Evolutionary conservation across 305 asterid genomes (phyloP), one percentile per base, ranked within the genome.

Genomic region (Rubia peregrina): DNA sequence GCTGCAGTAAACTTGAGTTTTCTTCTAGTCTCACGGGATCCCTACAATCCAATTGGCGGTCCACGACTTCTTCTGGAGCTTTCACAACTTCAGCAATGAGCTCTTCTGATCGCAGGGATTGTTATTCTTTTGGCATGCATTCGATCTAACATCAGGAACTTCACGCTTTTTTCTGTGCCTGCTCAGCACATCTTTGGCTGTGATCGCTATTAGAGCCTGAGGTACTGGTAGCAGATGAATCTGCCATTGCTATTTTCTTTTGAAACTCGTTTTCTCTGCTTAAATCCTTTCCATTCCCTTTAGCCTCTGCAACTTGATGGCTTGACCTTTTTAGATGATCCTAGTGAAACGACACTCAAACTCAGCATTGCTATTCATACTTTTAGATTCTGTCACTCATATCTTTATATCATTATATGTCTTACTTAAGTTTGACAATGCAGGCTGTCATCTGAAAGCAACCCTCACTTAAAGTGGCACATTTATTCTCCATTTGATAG

Each of bases 1-100:
- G 93, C 86, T 56, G 88, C 86, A 17, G 85, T 89, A 78, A 89
- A 85, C 86, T 85, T 85, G 73, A 87, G 90, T 67, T 84, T 90
- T 75, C 73, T 84, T 67, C 83, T 89, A 73, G 71, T 84, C 78
- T 87, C 90, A 55, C 21, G 79, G 53, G 77, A 30, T 73, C 83
- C 60, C 77, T 75, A 75, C 68, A 71, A 75, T 77, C 71, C 66
- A 80, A 64, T 49, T 74, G 76, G 61, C 44, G 80, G 9, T 10
- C 61, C 36, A 56, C 6, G 10, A 10, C 72, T 68, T 62, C 77
- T 60, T 72, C 56, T 42, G 73, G 65, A 72, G 61, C 24, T 36
- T 77, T 67, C 77, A 75, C 82, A 41, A 17, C 69, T 65, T 70
- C 81, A 73, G 69, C 17, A 30, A 59, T 43, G 49, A 43, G 55